A percentile compares a stretch with the other conserved stretches of the same genome.
These are phyloP conservation scores for Ganoderma lingzhi DNA, from an alignment of 1,284 basidiomycete species.

Conservation along the genomic window DNA sequence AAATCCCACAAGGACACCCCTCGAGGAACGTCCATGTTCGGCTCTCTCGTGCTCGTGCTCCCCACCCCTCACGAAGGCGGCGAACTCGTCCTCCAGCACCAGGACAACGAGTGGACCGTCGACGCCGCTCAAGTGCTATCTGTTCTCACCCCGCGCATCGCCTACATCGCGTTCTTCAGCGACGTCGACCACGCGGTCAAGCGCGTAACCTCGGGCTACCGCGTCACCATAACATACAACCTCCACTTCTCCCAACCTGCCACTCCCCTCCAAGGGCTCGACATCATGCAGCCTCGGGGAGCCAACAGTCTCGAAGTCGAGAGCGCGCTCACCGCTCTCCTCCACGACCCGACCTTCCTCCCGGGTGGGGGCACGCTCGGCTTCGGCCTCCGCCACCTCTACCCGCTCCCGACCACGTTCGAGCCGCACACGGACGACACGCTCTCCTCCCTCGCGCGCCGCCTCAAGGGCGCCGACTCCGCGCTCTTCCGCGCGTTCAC, in stretches of 20 bases:
- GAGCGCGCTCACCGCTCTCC: slow-evolving; percentile 30
- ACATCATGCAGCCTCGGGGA: slow-evolving; percentile 17
- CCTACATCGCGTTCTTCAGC: slow-evolving; percentile 49
- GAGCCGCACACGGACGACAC: slow-evolving; percentile 7
- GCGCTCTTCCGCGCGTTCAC: too few relatives aligned
- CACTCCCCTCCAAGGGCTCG: neutral
- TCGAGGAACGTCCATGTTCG: slow-evolving; percentile 40
- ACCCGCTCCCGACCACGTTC: slow-evolving; percentile 32
- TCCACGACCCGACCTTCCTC: slow-evolving; percentile 41
- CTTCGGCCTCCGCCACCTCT: slow-evolving; percentile 46
- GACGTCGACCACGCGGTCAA: slow-evolving; percentile 55
- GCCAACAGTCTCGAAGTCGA: slow-evolving; percentile 20
- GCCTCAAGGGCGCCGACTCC: too few relatives aligned
- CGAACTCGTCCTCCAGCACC: slow-evolving; percentile 44
- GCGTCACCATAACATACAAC: slow-evolving; percentile 54
- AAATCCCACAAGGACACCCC: slow-evolving; percentile 53
- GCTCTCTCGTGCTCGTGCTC: slow-evolving; percentile 50
- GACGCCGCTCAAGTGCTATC: slow-evolving; percentile 39
- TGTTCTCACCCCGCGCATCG: slow-evolving; percentile 29
- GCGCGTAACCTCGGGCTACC: slow-evolving; percentile 47
- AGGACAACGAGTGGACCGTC: slow-evolving; percentile 38
- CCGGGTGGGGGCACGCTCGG: slow-evolving; percentile 44
- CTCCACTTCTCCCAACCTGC: slow-evolving; percentile 36
- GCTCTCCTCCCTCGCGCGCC: too few relatives aligned
- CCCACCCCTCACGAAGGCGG: slow-evolving; percentile 51